These are phyloP conservation scores for Pseudocercospora musae DNA, from an alignment of 2,329 filamentous ascomycete genomes.

Conservation along the genomic window DNA sequence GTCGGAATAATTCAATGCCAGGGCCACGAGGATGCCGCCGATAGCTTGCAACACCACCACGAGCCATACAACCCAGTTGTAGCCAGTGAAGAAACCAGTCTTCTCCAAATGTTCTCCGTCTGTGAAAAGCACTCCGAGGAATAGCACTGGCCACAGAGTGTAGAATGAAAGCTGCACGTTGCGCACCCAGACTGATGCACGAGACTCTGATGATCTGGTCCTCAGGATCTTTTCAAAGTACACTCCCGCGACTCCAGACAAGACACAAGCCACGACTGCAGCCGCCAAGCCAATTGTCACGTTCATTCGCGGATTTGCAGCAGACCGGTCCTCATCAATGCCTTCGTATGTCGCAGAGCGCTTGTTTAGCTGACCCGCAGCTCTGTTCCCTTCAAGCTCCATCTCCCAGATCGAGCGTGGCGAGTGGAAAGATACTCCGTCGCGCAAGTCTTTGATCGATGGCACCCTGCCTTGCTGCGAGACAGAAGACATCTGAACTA, in stretches of 20 bases:
- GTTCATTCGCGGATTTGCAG: conserved; percentile 62
- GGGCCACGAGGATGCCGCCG: conserved; percentile 78
- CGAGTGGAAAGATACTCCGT: conserved; percentile 61
- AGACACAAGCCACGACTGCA: conserved; percentile 71
- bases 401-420: conserved; percentile 76
- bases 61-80: conserved; percentile 87
- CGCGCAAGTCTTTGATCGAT: conserved; percentile 59
- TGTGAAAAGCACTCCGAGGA: conserved; percentile 80
- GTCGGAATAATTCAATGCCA: conserved; percentile 78
- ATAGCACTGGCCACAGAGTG: conserved; percentile 82
- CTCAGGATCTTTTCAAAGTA: conserved; percentile 91
- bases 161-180: conserved; percentile 95
- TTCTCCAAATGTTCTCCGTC: conserved; percentile 80
- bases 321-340: conserved; percentile 63
- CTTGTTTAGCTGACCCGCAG: conserved; percentile 53
- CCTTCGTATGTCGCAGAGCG: conserved; percentile 88
- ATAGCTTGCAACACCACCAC: conserved; percentile 78
- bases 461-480: conserved; percentile 53
- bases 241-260: conserved; percentile 81
- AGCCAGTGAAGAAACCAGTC: conserved; percentile 90
- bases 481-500: conserved; percentile 73
- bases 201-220: conserved; percentile 53
- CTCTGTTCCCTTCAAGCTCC: conserved; percentile 59
- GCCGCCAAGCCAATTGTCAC: conserved; percentile 74
- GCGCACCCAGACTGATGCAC: conserved; percentile 83